Evolutionary conservation across 2,329 filamentous ascomycete species (phyloP).

Genomic region (Arthrobotrys sphaeroides): DNA sequence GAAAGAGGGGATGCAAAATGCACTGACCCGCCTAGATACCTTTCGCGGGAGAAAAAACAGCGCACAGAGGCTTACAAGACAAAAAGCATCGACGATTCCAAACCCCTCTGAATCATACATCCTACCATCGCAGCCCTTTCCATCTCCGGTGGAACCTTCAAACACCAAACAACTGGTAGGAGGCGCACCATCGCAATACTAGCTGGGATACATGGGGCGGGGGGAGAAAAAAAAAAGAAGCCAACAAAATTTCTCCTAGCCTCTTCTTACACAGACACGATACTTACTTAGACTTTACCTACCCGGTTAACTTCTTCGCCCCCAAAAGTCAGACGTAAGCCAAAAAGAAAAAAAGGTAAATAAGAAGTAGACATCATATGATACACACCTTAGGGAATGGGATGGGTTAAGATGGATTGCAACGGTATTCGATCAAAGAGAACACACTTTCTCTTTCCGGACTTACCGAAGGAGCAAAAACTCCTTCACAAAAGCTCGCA

Average conservation of each 20-base stretch:
- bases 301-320: not conserved
- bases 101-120: slow-evolving; percentile 1
- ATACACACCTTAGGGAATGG: no score
- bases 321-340: slow-evolving; percentile 7
- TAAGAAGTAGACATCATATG: slow-evolving; percentile 2
- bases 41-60: not conserved
- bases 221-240: no score
- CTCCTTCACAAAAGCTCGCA: not conserved
- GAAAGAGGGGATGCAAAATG: not conserved
- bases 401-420: no score
- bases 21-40: not conserved
- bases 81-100: not conserved
- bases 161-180: not conserved
- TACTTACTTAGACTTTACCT: no score
- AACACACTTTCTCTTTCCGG: slow-evolving; percentile 1
- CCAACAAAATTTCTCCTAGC: slow-evolving; percentile 11
- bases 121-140: not conserved
- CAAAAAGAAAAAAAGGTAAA: no score
- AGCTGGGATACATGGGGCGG: slow-evolving; percentile 17
- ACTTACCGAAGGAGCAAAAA: not conserved
- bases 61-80: not conserved
- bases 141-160: not conserved
- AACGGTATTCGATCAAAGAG: no score
- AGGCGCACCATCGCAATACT: slow-evolving; percentile 7
- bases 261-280: no score